phyloP scores from a whole-genome alignment of 495 filamentous ascomycete species.

The Penicillium roqueforti region DNA sequence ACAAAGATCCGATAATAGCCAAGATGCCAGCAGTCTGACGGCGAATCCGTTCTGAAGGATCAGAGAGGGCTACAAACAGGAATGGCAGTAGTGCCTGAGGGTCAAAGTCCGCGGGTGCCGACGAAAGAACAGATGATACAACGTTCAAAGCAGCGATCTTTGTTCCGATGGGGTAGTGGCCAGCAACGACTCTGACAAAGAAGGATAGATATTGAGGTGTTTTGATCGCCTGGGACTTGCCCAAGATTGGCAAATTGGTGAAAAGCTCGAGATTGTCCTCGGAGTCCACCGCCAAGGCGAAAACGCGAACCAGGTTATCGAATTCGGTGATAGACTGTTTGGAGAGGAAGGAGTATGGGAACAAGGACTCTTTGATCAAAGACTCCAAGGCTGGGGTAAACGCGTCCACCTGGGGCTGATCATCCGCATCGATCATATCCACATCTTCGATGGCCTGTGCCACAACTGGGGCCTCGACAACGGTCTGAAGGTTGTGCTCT shows the following conservation, averaged over 20 bases:
- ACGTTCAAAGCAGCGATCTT: constrained; percentile 63
- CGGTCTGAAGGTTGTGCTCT: constrained; percentile 64
- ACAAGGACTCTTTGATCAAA: constrained; percentile 25
- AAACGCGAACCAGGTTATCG: constrained; percentile 58
- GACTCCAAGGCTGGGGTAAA: constrained; percentile 38
- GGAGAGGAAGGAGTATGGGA: constrained; percentile 35
- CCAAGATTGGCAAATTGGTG: constrained; percentile 53
- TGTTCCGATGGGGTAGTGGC: constrained; percentile 60
- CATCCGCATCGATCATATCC: constrained; percentile 45
- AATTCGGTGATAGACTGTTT: constrained; percentile 36
- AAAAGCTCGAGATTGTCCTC: constrained; percentile 52
- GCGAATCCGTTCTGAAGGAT: constrained; percentile 68
- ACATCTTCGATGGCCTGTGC: constrained; percentile 44
- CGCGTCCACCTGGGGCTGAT: constrained; percentile 33
- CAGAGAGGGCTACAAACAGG: constrained; percentile 64
- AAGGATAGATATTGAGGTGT: constrained; percentile 71
- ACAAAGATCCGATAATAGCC: constrained; percentile 42
- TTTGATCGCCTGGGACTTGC: constrained; percentile 49
- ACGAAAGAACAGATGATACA: constrained; percentile 51
- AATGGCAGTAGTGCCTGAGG: constrained; percentile 78
- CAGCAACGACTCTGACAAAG: constrained; percentile 69
- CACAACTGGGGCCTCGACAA: constrained; percentile 49
- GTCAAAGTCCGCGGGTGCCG: constrained; percentile 52
- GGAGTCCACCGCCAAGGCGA: constrained; percentile 54
- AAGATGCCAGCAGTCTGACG: constrained; percentile 66